Conservation (phyloP, 2,329 filamentous ascomycete genomes). For the Herpotrichia juniperi region DNA sequence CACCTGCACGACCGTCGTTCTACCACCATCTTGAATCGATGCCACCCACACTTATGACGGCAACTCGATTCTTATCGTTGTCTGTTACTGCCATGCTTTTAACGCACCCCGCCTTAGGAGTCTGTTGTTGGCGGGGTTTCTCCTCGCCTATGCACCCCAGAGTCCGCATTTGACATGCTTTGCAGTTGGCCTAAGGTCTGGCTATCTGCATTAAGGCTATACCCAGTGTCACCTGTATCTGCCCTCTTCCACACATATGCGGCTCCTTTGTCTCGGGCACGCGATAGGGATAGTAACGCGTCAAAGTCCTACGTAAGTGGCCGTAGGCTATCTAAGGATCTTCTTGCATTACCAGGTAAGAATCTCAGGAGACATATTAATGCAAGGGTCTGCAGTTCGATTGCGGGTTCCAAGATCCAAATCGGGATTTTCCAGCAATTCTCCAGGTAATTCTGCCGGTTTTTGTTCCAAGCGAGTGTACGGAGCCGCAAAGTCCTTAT, state of each 20-base stretch:
- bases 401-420: not conserved
- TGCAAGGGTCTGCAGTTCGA: not conserved
- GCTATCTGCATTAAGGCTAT: conserved; percentile 23
- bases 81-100: conserved; percentile 4
- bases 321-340: not conserved
- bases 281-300: not conserved
- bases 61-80: conserved; percentile 15
- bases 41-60: conserved; percentile 4
- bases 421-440: not conserved
- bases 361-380: not conserved
- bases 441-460: conserved; percentile 3
- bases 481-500: conserved; percentile 21
- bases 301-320: conserved; percentile 1
- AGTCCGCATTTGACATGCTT: conserved; percentile 14
- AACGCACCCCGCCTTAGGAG: conserved; percentile 14
- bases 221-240: conserved; percentile 1
- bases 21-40: conserved; percentile 4
- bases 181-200: conserved; percentile 10
- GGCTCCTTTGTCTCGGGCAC: not conserved
- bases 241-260: not conserved
- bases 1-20: not conserved
- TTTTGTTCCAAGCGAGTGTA: conserved; percentile 19
- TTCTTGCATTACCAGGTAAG: conserved; percentile 1
- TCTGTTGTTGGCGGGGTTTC: conserved; percentile 4
- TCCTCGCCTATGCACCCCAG: conserved; percentile 25